Conservation (phyloP, 169 alveolate species). For the Eimeria acervulina region DNA sequence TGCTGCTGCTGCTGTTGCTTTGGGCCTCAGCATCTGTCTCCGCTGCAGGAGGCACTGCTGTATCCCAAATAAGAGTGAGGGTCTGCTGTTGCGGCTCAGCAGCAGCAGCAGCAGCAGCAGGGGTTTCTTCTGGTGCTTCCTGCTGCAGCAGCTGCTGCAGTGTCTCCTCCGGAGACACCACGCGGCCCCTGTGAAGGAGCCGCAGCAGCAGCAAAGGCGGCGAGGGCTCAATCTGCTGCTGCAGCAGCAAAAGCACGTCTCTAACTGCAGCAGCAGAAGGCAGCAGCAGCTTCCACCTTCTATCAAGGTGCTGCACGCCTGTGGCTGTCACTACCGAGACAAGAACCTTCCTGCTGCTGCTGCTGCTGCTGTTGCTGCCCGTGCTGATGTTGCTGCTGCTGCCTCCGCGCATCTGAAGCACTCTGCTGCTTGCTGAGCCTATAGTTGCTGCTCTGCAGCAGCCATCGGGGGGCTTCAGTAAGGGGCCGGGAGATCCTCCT, state of each 20-base stretch:
- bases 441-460: background rate
- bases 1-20: too few species aligned
- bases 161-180: slow-evolving; percentile 16
- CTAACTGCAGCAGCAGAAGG: background rate
- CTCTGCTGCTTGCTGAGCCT: background rate
- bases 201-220: background rate
- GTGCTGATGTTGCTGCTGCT: background rate
- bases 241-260: background rate
- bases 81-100: too few species aligned
- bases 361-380: background rate
- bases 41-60: slow-evolving; percentile 20
- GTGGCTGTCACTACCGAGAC: background rate
- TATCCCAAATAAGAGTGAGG: background rate
- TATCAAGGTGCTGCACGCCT: background rate
- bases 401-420: slow-evolving; percentile 11
- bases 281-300: background rate
- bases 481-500: background rate
- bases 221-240: background rate
- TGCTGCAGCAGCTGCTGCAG: slow-evolving; percentile 25
- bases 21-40: background rate
- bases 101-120: too few species aligned
- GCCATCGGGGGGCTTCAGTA: background rate
- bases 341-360: background rate
- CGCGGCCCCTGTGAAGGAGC: background rate
- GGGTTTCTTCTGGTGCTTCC: background rate